phyloP scores from a whole-genome alignment of 768 basidiomycete species.

The Boletus pseudo-olivaceus region DNA sequence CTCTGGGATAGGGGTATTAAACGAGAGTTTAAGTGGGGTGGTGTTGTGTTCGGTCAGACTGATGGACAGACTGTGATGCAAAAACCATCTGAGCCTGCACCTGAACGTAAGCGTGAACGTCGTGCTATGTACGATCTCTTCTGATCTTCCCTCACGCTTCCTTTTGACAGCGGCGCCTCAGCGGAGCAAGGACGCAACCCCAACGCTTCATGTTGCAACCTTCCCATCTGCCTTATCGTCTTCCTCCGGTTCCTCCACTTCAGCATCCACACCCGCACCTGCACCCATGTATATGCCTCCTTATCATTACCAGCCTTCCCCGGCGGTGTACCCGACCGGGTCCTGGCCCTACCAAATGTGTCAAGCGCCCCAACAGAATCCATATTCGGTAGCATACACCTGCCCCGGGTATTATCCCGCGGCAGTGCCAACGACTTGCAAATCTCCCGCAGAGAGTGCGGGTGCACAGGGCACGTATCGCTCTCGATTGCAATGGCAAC shows the following conservation, averaged over 20 bases:
- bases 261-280: constrained; percentile 17
- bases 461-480: constrained; percentile 24
- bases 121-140: neutral
- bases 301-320: constrained; percentile 20
- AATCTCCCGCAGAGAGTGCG: constrained; percentile 13
- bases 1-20: constrained; percentile 74
- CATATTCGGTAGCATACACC: constrained; percentile 20
- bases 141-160: constrained; percentile 11
- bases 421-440: constrained; percentile 6
- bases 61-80: constrained; percentile 64
- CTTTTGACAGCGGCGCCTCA: constrained; percentile 15
- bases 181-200: constrained; percentile 7
- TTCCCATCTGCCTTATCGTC: constrained; percentile 19
- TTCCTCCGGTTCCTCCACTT: constrained; percentile 21
- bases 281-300: constrained; percentile 18
- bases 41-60: constrained; percentile 72
- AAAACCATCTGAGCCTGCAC: constrained; percentile 59
- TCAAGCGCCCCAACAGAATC: constrained; percentile 15
- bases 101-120: constrained; percentile 40
- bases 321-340: constrained; percentile 21
- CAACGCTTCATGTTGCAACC: constrained; percentile 23
- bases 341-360: constrained; percentile 34
- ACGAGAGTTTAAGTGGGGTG: constrained; percentile 81
- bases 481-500: constrained; percentile 34
- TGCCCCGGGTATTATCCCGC: constrained; percentile 25